Conservation (phyloP, 306 rosid genomes). For the Cucumis hystrix region DNA sequence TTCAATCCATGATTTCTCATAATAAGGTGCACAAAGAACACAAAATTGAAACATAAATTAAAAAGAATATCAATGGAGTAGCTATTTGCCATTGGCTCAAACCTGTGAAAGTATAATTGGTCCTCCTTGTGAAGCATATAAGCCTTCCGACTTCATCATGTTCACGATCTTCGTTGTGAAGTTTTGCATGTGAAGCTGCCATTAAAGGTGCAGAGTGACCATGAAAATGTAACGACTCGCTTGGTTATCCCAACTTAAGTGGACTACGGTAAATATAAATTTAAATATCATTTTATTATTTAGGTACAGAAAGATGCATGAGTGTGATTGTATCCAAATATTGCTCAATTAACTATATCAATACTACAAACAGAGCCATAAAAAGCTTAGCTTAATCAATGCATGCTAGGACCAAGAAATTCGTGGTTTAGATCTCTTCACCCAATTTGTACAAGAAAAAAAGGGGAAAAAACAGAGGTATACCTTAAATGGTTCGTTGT, state of each 20-base stretch:
- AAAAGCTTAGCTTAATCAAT: no score
- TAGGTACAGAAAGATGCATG: not conserved
- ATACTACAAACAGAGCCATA: no score
- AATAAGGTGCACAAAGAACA: not conserved
- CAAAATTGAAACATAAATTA: not conserved
- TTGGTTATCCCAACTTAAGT: not conserved
- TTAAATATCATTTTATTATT: not conserved
- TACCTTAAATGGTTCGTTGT: conserved; percentile 77
- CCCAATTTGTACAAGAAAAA: no score
- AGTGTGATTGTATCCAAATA: no score
- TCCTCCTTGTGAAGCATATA: conserved; percentile 90
- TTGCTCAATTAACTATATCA: no score
- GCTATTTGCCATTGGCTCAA: not conserved
- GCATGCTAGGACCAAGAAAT: no score
- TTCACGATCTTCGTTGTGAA: conserved; percentile 54
- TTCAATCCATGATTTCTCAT: not conserved
- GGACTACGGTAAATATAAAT: no score
- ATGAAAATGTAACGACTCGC: not conserved
- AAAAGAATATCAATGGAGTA: not conserved
- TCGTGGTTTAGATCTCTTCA: no score
- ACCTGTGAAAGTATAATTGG: conserved; percentile 88
- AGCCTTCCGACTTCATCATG: conserved; percentile 55
- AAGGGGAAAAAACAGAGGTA: not conserved
- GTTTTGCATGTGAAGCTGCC: conserved; percentile 58
- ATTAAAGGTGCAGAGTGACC: not conserved